Conservation (phyloP, 1,284 basidiomycete species). For the Cutaneotrichosporon dermatis region DNA sequence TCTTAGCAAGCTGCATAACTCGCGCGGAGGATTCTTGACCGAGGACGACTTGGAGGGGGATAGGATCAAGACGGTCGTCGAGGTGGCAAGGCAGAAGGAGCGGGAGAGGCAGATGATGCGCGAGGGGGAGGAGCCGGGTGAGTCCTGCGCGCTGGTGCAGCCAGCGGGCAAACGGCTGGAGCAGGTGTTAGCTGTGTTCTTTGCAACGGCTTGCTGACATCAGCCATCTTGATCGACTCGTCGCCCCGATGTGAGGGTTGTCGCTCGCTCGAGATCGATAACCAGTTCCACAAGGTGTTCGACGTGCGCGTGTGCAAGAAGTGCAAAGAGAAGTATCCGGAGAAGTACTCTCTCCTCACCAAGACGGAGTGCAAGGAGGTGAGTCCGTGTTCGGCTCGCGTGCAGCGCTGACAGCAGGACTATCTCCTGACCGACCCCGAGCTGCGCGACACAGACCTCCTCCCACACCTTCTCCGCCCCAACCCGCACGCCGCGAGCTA, state of each 20-base stretch:
- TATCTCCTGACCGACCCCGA: constrained; percentile 88
- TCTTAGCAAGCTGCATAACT: constrained; percentile 87
- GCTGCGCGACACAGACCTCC: constrained; percentile 80
- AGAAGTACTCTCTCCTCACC: constrained; percentile 89
- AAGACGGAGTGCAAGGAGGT: constrained; percentile 96
- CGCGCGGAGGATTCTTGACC: constrained; percentile 78
- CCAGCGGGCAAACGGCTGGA: not conserved
- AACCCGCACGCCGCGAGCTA: constrained; percentile 97
- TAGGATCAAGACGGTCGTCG: constrained; percentile 58
- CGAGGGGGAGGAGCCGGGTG: constrained; percentile 67
- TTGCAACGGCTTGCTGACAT: constrained; percentile 7
- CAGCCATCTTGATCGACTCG: constrained; percentile 53
- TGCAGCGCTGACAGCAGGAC: constrained; percentile 55
- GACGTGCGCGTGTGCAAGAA: constrained; percentile 77
- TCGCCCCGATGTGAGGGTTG: constrained; percentile 84
- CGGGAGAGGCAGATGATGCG: constrained; percentile 63
- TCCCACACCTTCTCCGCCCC: constrained; percentile 90
- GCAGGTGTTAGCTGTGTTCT: no score
- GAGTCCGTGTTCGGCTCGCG: not conserved
- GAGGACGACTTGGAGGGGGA: constrained; percentile 56
- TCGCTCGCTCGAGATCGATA: constrained; percentile 75
- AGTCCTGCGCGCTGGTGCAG: constrained; percentile 16
- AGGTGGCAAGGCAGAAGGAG: constrained; percentile 66
- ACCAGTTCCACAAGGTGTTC: constrained; percentile 71
- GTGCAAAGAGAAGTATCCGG: constrained; percentile 82